phyloP scores from a whole-genome alignment of 768 basidiomycete genomes.

The Suillus paluster region DNA sequence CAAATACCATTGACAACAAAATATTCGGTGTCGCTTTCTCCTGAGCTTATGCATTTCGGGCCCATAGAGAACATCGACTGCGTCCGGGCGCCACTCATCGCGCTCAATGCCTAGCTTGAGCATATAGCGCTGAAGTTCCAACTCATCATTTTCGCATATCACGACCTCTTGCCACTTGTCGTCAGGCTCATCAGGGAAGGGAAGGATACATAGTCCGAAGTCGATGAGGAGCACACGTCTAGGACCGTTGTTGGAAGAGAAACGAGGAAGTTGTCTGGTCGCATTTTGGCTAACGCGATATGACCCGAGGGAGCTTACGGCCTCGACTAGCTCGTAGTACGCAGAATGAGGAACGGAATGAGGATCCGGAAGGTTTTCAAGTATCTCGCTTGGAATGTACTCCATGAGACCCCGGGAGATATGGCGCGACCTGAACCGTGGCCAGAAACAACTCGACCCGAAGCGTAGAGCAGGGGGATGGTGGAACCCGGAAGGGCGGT shows the following conservation, averaged over 20 bases:
- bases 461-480: slow-evolving; percentile 6
- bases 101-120: not conserved
- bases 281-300: not conserved
- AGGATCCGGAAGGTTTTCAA: not conserved
- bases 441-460: not conserved
- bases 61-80: too few relatives aligned
- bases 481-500: not conserved
- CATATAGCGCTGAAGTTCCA: not conserved
- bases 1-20: too few relatives aligned
- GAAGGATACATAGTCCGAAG: not conserved
- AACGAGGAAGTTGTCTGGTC: not conserved
- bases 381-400: slow-evolving; percentile 4
- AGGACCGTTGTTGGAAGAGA: not conserved
- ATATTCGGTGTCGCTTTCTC: too few relatives aligned
- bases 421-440: not conserved
- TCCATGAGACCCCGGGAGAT: slow-evolving; percentile 2
- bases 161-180: not conserved
- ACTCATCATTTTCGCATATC: not conserved
- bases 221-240: not conserved
- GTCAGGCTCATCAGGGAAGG: not conserved
- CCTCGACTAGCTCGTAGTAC: not conserved
- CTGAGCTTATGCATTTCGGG: too few relatives aligned
- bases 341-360: not conserved
- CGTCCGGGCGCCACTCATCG: too few relatives aligned
- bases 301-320: too few relatives aligned